Evolutionary conservation across 2,329 filamentous ascomycete species (phyloP).

Genomic region (Fusarium proliferatum): DNA sequence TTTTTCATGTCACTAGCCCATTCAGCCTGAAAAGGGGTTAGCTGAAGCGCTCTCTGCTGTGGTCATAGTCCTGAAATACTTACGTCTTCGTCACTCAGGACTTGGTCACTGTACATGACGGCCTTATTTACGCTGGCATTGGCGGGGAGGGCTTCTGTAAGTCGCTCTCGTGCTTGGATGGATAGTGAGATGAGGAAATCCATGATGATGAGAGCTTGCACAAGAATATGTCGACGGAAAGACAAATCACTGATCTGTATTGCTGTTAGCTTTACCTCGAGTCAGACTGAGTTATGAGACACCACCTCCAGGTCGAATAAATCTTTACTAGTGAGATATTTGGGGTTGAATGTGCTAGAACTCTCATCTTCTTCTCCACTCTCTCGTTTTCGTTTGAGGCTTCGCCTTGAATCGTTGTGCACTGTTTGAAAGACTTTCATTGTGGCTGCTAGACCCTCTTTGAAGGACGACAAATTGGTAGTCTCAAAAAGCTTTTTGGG

Average conservation of each 20-base stretch:
- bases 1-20: constrained; percentile 86
- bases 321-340: constrained; percentile 97
- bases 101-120: constrained; percentile 81
- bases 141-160: constrained; percentile 60
- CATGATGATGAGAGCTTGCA: constrained; percentile 93
- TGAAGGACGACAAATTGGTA: constrained; percentile 82
- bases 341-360: constrained; percentile 80
- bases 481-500: constrained; percentile 84
- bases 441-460: constrained; percentile 76
- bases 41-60: not conserved
- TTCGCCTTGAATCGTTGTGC: constrained; percentile 72
- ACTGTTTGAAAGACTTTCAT: constrained; percentile 66
- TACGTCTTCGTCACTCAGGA: constrained; percentile 83
- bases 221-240: constrained; percentile 92
- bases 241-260: constrained; percentile 86
- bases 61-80: constrained; percentile 48
- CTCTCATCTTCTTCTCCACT: constrained; percentile 63
- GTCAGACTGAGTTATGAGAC: not conserved
- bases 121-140: constrained; percentile 81
- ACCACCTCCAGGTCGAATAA: constrained; percentile 91
- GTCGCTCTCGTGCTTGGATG: constrained; percentile 81
- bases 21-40: constrained; percentile 67
- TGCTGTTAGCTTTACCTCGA: constrained; percentile 38
- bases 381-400: constrained; percentile 76
- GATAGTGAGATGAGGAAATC: constrained; percentile 96